Evolutionary conservation across 2,329 filamentous ascomycete species (phyloP), one percentile per base, ranked within the genome.

Genomic region (Penicillium sp.): DNA sequence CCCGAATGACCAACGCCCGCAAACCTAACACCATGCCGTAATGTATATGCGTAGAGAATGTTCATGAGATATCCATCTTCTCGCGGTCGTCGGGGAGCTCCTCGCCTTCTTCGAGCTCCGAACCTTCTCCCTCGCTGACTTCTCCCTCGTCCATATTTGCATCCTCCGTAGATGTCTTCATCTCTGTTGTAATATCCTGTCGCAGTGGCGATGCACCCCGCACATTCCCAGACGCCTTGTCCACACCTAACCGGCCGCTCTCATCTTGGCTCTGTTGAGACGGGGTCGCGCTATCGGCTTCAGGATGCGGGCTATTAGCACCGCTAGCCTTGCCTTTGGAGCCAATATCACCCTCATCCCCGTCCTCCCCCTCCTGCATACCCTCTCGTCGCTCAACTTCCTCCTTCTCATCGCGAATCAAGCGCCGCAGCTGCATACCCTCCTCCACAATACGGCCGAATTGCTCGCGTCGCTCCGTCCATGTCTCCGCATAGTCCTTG

Each of bases 391-490:
- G 78, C 71, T 95, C 90, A 0, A 93, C 88, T 71, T 95, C 90
- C 68, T 95, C 91, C 73, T 95, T 95, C 76, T 96, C 92, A 64
- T 95, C 91, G 53, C 90, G 84, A 64, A 97, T 95, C 67, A 95
- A 78, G 42, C 88, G 80, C 50, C 91, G 78, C 68, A 97, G 79
- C 56, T 88, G 79, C 81, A 88, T 87, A n/a, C 89, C 89, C 74
- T 96, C 92, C 52, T 91, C 88, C 66, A 95, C 88, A 62, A 97
- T 91, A 48, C 83, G 81, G 50, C 86, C 88, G 69, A 96, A 95
- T 71, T 95, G 89, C 60, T 89, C 87, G 54, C 87, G 78, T 33
- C 92, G 80, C 71, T 95, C 90, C 37, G 81, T 77, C 91, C 91
- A 96, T 0, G 89, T 93, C 56, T 79, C 81, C 42, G 83, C 86